Evolutionary conservation across 169 alveolate genomes (phyloP).

Genomic region (Besnoitia besnoiti): DNA sequence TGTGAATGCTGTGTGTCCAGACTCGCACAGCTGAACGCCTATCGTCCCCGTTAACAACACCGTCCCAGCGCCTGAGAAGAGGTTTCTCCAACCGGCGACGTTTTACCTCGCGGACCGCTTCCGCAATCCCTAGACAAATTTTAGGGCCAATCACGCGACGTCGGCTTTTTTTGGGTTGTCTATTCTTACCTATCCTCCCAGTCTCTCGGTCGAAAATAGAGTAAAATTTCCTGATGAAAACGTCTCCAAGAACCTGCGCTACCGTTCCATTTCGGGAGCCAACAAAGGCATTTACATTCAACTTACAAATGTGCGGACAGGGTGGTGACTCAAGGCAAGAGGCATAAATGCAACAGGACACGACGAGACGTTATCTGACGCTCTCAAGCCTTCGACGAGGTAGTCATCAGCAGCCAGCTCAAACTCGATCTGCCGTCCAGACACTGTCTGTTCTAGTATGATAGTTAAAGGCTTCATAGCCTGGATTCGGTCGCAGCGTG

Average conservation of each 20-base stretch:
- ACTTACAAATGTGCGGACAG: constrained; percentile 15
- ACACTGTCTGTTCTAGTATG: neutral
- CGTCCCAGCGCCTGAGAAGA: neutral
- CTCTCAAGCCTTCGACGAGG: neutral
- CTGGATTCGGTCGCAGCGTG: neutral
- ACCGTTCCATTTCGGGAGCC: neutral
- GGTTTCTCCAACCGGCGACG: neutral
- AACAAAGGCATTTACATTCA: neutral
- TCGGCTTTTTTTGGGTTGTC: neutral
- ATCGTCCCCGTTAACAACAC: neutral
- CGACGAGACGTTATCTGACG: neutral
- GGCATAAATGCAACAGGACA: constrained; percentile 42
- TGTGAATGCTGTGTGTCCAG: no score
- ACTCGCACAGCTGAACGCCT: no score
- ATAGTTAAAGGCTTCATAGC: neutral
- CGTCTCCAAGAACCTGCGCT: constrained; percentile 13
- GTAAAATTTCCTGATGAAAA: neutral
- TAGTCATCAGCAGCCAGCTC: neutral
- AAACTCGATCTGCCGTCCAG: constrained; percentile 3
- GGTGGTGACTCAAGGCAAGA: neutral
- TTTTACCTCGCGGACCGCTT: neutral
- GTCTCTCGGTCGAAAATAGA: neutral
- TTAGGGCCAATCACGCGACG: neutral
- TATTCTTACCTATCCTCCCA: neutral
- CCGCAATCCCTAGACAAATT: neutral